Evolutionary conservation across 192 early-diverging fungal genomes (phyloP), one percentile per base, ranked within the genome.

Genomic region (Umbelopsis sp.): DNA sequence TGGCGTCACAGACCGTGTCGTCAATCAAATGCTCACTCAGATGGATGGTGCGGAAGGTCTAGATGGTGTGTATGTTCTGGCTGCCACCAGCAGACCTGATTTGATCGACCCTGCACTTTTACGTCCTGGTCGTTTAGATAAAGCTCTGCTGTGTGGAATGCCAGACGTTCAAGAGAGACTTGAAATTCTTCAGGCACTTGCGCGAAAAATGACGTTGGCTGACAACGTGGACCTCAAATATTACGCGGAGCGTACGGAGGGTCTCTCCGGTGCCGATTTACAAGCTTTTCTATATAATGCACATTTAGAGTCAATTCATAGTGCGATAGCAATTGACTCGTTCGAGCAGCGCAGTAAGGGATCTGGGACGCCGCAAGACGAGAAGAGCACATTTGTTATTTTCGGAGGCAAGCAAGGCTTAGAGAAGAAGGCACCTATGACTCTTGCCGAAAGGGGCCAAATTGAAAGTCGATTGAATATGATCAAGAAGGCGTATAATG

Each of bases 1-100:
- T 7, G 97, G 97, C 64, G 97, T 99, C 6, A 99, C 97, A 0
- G 97, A 99, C 76, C 87, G 97, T 46, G 96, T 99, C 0, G 97
- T 99, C 20, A 99, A 99, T 79, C 97, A 99, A 79, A 91, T 99
- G 84, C 71, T 99, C 74, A 99, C 97, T 6, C 92, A 95, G 73
- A 97, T 99, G 95, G 97, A 99, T 76, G 97, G 97, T 71, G 97
- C 97, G 0, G 96, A 99, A 79, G 95, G 95, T 0, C 78, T 98
- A 13, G 88, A 91, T 46, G 97, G 97, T 44, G 97, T 99, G 2
- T 99, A 97, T 74, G 96, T 99, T 16, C 79, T 99, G 66, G 97
- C 95, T 8, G 97, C 97, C 0, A 98, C 94, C 21, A 92, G 91
- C 55, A 85, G 93, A 10, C 93, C 92, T n/a, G 91, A 93, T 68